Evolutionary conservation across 345 rosid species (phyloP), one percentile per base, ranked within the genome.

Genomic region (Lepidium sativum): DNA sequence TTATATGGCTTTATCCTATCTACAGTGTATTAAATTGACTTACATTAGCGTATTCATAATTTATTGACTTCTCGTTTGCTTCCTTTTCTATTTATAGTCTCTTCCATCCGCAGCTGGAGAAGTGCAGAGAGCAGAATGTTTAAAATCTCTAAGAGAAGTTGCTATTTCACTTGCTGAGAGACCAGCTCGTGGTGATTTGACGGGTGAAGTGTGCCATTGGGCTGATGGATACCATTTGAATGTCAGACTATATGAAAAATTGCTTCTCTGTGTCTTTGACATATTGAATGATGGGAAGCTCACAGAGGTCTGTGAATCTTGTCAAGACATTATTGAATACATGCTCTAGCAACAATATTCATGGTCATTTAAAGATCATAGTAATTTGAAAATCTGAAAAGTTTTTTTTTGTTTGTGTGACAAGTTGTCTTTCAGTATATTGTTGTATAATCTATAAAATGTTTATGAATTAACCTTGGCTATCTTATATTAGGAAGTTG

Each of bases 191-290:
- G 96, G 95, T 77, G 99, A 94, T 82, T 84, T 90, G 77, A 87
- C 99, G 37, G 99, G 99, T 73, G 95, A 90, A 86, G 89, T 94
- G 37, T 88, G 95, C 85, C 99, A 94, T 65, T 90, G 97, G 99
- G 96, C 95, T 43, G 99, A 94, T 86, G 96, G 97, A 31, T 90
- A 90, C 75, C 96, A 84, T 80, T 78, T 94, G 65, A 94, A 94
- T 72, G 85, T 88, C 68, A 90, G 85, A 73, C 80, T 94, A 29
- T 94, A 90, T 43, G 95, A 90, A 76, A 94, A 90, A 73, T 80
- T 94, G 69, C 97, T 94, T 59, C 85, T 82, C 73, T 81, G 99
- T 61, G 87, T 94, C 77, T 90, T 94, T 75, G 92, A 88, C 81
- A 80, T 86, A 45, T 77, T 94, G 79, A 95, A 94, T 69, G 99